phyloP scores from a whole-genome alignment of 75 land plant species.

The Isoetes taiwanensis region DNA sequence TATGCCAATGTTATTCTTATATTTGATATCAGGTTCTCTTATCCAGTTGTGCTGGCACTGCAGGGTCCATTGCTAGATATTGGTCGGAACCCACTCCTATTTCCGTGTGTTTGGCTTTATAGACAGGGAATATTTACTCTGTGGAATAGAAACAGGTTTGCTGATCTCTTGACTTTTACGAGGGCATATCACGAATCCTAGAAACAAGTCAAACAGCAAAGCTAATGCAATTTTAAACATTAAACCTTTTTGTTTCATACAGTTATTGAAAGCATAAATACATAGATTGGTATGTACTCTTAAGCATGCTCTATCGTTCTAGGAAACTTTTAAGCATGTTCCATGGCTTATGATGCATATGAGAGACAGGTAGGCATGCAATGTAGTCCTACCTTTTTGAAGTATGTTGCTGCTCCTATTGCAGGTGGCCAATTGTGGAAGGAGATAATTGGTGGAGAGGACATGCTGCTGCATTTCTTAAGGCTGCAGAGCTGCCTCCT shows the following conservation, averaged over 20 bases:
- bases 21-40: not conserved
- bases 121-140: slow-evolving; percentile 70
- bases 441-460: slow-evolving; percentile 99
- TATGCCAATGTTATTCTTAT: slow-evolving; percentile 3
- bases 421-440: slow-evolving; percentile 57
- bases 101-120: slow-evolving; percentile 80
- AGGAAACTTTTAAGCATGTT: too few relatives aligned
- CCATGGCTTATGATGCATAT: too few relatives aligned
- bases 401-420: not conserved
- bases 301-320: too few relatives aligned
- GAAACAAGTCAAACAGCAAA: not conserved
- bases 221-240: not conserved
- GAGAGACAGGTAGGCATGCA: not conserved
- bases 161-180: slow-evolving; percentile 4
- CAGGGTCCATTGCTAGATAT: slow-evolving; percentile 82
- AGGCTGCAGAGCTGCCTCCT: slow-evolving; percentile 38
- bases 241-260: not conserved
- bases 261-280: slow-evolving; percentile 6
- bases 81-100: slow-evolving; percentile 62
- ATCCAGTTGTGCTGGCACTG: slow-evolving; percentile 1
- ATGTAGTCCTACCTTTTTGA: too few relatives aligned
- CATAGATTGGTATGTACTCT: not conserved
- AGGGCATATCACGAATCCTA: not conserved
- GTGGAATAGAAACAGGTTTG: slow-evolving; percentile 69
- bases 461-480: slow-evolving; percentile 79